Evolutionary conservation across 1,139 yeast genomes (phyloP).

Genomic region (Debaryomyces udenii): DNA sequence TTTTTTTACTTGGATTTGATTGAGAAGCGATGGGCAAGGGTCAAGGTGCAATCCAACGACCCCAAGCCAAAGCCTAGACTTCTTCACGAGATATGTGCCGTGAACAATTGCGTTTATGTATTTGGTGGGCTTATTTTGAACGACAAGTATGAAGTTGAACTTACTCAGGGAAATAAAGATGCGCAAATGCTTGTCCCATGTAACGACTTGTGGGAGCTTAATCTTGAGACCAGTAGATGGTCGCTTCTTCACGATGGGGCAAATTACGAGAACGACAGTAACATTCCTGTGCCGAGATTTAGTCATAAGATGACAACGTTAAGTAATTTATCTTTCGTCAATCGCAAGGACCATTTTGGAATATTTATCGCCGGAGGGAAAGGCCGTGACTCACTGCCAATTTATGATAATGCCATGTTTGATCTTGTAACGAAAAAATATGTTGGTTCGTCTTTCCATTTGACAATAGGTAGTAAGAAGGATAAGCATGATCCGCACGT

Average conservation of each 20-base stretch:
- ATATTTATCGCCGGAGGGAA: conserved; percentile 65
- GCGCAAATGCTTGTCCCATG: conserved; percentile 41
- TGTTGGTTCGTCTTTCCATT: conserved; percentile 38
- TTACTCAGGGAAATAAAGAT: conserved; percentile 3
- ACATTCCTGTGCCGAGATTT: conserved; percentile 47
- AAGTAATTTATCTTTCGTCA: conserved; percentile 43
- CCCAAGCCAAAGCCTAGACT: conserved; percentile 56
- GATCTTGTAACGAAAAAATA: conserved; percentile 54
- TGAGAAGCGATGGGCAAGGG: conserved; percentile 57
- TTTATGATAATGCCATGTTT: conserved; percentile 50
- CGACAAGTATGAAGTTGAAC: conserved; percentile 12
- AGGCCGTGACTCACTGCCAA: conserved; percentile 42
- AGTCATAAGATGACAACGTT: conserved; percentile 56
- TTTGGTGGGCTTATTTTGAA: conserved; percentile 61
- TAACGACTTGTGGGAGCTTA: conserved; percentile 71
- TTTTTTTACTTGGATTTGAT: conserved; percentile 59
- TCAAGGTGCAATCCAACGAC: conserved; percentile 21
- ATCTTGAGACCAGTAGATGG: conserved; percentile 56
- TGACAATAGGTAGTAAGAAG: conserved; percentile 23
- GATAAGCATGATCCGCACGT: conserved; percentile 17
- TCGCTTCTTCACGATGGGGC: conserved; percentile 47
- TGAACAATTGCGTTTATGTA: conserved; percentile 53
- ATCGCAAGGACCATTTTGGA: conserved; percentile 54
- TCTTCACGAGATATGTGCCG: conserved; percentile 58
- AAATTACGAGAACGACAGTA: conserved; percentile 25